Evolutionary conservation across 768 basidiomycete genomes (phyloP), one percentile per base, ranked within the genome.

Genomic region (Tricholoma terreum): DNA sequence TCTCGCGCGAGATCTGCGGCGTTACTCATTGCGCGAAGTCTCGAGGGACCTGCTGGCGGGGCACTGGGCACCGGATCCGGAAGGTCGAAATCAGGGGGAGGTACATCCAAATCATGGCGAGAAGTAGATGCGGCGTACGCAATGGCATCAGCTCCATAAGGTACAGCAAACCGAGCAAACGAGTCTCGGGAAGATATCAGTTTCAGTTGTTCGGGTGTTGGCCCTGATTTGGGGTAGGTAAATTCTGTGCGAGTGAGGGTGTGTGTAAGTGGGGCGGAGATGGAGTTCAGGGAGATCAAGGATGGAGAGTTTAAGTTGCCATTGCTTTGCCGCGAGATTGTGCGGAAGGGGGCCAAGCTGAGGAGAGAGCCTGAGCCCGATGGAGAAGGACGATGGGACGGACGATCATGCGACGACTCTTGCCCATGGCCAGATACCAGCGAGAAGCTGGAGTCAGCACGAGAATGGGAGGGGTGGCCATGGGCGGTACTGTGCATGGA

Each of bases 181-280:
- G 78, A 77, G 63, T 90, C 87, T 45, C 85, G 71, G 1, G 82
- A 85, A 42, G 86, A 83, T 55, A 93, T 86, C 55, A 90, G 73
- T 66, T 80, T 85, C 57, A 93, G 70, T 59, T 83, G 82, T 55
- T 83, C 80, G 0, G 85, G 79, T 6, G 87, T 88, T 3, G 83
- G 83, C 0, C 86, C 87, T 7, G 76, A 61, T 61, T 78, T 78
- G 1, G 87, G 88, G 62, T 84, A 89, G 15, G 80, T 80, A 59
- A 91, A 88, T 66, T 87, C 85, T 1, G 90, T 86, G 21, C 87
- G 84, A 19, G 81, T 74, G 24, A 81, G 73, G 10, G 91, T 92
- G 67, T 93, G 88, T 6, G 85, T 79, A 8, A 93, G 80, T 6
- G 91, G 91, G 4, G 87, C 66, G 5, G 89, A 90, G 56, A 93